These are phyloP conservation scores for Secale cereale DNA, from an alignment of 176 grass and related monocot genomes.

Conservation along the genomic window DNA sequence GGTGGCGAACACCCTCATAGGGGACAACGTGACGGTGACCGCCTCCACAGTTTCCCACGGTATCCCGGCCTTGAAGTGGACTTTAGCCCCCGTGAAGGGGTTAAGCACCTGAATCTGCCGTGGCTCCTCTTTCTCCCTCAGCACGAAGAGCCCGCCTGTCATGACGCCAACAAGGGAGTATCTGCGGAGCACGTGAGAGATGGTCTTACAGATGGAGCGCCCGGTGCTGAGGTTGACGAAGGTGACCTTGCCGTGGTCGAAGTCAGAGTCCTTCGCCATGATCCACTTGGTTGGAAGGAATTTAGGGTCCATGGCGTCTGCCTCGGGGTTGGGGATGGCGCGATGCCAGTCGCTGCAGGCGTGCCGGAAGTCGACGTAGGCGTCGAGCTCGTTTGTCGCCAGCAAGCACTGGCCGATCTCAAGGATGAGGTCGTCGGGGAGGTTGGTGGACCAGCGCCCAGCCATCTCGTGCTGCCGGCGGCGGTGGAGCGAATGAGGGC, in stretches of 20 bases:
- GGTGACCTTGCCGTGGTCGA: neutral
- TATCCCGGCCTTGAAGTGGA: neutral
- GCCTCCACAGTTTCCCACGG: neutral
- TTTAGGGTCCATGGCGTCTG: neutral
- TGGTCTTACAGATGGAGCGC: neutral
- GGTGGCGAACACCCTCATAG: neutral
- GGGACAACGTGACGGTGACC: neutral
- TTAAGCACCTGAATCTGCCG: neutral
- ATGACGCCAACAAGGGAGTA: neutral
- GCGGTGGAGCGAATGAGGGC: no score
- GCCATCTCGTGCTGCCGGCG: no score
- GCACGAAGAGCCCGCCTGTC: neutral
- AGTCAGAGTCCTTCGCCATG: neutral
- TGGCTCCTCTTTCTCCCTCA: neutral
- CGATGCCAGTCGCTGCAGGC: neutral
- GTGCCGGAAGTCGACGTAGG: neutral
- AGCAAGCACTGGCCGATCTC: no score
- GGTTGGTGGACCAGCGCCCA: no score
- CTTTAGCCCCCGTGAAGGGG: neutral
- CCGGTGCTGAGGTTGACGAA: neutral
- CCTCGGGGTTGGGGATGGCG: neutral
- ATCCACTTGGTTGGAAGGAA: neutral
- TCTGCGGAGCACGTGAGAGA: neutral
- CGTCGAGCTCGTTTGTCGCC: no score
- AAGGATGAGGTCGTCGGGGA: no score